Evolutionary conservation across 768 basidiomycete genomes (phyloP), one percentile per base, ranked within the genome.

Genomic region (Grammothele lineata): DNA sequence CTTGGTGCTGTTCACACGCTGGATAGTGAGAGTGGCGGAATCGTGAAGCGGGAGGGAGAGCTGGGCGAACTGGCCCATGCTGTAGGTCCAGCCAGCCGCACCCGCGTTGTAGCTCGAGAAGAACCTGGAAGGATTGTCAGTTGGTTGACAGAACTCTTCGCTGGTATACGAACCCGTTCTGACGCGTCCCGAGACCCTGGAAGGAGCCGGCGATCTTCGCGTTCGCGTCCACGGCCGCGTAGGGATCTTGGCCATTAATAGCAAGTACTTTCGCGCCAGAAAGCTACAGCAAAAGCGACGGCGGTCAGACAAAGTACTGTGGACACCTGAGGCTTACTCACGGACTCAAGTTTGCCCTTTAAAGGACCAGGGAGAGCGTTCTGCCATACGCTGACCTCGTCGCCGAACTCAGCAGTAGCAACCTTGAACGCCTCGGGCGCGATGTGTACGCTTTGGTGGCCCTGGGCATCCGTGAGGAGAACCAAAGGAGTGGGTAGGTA

Each of bases 361-460:
- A 79, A 58, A 1, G 63, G 44, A 8, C 66, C 71, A 4, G 73
- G 73, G 22, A 80, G 53, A 4, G 74, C 66, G 47, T 77, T 62
- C 61, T 80, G 77, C 79, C 79, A 81, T 43, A 77, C 68, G 11
- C 70, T 61, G 41, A 80, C 69, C 46, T 78, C 70, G 47, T 76
- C 76, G 9, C 66, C 59, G 47, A 81, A 65, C 59, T 78, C 76
- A 5, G 64, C 68, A 2, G 72, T 72, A 0, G 78, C 71, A 14
- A 81, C 70, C 1, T 56, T 54, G 57, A 77, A 81, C 5, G 80
- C 80, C 47, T 67, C 68, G 6, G 77, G 77, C 2, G 76, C 73
- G 37, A 81, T 76, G 51, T 78, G 67, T 7, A 80, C 70, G 37
- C 62, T 59, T 57, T 81, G 78, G 23, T 57, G 58, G 15, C 75